Base-by-base conservation (phyloP, 768 basidiomycete species). In the Naganishia vishniacii region DNA sequence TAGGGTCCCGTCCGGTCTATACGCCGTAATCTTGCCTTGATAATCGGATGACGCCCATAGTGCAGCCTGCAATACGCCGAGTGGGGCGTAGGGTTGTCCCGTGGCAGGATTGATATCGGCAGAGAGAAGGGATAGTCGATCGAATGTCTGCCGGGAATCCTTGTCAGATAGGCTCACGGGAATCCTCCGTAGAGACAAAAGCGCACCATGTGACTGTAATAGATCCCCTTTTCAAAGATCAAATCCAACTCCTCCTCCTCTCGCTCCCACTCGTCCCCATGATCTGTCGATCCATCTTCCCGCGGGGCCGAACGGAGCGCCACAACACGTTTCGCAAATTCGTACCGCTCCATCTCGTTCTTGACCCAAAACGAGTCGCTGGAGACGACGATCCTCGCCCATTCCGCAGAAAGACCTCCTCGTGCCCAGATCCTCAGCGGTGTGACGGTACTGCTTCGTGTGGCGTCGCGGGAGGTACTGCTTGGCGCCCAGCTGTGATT, bases 191-290 rank as follows among this genome's bases (percentile, higher is more conserved):
- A 29, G 40, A 76, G n/a, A n/a, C n/a, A n/a, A n/a, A n/a, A n/a
- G n/a, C 81, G 49, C 65, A 89, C 90, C 88, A 94, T 88, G 72
- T 92, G 89, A 4, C 82, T 79, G 73, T 93, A 94, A 75, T 91
- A 87, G 6, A 94, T 89, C 11, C 88, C 88, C 26, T 83, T 78
- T 44, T 81, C 77, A 72, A 97, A 94, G 72, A 93, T 81, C 48
- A 76, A 81, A 18, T 78, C 80, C 83, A 88, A 89, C 67, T 86
- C 82, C 44, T 68, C 75, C 73, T 94, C 91, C 72, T 77, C 74
- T 32, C 73, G 72, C n/a, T n/a, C n/a, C 20, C 74, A 72, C 70
- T 71, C 72, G 42, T 68, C 67, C 23, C 42, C 60, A 4, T n/a
- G 28, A 46, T 64, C 62, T 25, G 67, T n/a, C n/a, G n/a, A n/a